A percentile compares a stretch with the other conserved stretches of the same genome.
These are phyloP conservation scores for Croton setiger DNA, from an alignment of 441 rosid genomes.

Conservation along the genomic window DNA sequence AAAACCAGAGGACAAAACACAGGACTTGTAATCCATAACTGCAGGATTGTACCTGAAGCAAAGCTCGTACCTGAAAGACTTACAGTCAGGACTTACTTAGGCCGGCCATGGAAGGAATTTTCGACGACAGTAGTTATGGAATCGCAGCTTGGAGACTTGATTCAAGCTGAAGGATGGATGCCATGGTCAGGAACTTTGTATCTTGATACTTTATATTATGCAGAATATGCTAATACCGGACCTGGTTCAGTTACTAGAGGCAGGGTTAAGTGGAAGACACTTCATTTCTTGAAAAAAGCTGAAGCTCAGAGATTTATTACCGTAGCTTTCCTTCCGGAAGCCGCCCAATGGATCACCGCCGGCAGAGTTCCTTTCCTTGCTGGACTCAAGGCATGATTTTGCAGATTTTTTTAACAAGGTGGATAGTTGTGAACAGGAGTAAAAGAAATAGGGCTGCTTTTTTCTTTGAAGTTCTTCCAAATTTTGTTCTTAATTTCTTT, in stretches of 20 bases:
- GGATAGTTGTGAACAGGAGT: no score
- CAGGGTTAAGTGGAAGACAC: slow-evolving; percentile 26
- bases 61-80: slow-evolving; percentile 15
- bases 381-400: slow-evolving; percentile 2
- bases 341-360: slow-evolving; percentile 13
- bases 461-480: no score
- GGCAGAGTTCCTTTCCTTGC: slow-evolving; percentile 19
- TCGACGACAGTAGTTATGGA: slow-evolving; percentile 22
- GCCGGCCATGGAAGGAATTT: slow-evolving; percentile 30
- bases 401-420: no score
- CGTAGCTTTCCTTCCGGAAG: slow-evolving; percentile 4
- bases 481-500: no score
- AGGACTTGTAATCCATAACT: slow-evolving; percentile 32
- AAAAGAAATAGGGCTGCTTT: no score
- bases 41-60: slow-evolving; percentile 31
- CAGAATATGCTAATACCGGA: slow-evolving; percentile 24
- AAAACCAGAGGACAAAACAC: slow-evolving; percentile 25
- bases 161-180: slow-evolving; percentile 29
- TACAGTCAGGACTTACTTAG: slow-evolving; percentile 23
- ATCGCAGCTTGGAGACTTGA: slow-evolving; percentile 24
- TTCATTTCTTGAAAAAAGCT: slow-evolving; percentile 20
- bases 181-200: slow-evolving; percentile 18
- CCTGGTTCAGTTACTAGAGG: slow-evolving; percentile 21
- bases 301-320: slow-evolving; percentile 19
- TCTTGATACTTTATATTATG: slow-evolving; percentile 26